Evolutionary conservation across 2,329 filamentous ascomycete species (phyloP).

Genomic region (Pleoardoris graminearum): DNA sequence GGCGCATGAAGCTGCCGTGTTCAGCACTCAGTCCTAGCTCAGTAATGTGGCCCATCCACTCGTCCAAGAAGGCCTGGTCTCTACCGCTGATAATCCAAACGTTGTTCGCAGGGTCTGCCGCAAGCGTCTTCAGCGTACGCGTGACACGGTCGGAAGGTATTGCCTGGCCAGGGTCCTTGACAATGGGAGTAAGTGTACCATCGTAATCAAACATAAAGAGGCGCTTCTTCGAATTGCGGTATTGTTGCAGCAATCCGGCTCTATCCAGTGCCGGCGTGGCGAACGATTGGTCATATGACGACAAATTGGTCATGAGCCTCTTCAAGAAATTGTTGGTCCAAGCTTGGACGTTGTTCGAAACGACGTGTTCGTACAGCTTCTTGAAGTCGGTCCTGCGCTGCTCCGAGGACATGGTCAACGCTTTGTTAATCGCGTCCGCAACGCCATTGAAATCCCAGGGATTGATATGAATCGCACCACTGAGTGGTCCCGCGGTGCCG

Average conservation of each 20-base stretch:
- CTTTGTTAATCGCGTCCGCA: slow-evolving; percentile 78
- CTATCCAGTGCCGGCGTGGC: slow-evolving; percentile 83
- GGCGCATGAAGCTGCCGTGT: slow-evolving; percentile 91
- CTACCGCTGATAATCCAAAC: slow-evolving; percentile 99
- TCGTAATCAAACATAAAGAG: slow-evolving; percentile 99
- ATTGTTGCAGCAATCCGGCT: slow-evolving; percentile 70
- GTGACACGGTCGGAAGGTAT: slow-evolving; percentile 85
- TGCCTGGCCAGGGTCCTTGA: slow-evolving; percentile 85
- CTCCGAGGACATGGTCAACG: slow-evolving; percentile 72
- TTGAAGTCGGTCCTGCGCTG: slow-evolving; percentile 70
- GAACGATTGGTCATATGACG: slow-evolving; percentile 72
- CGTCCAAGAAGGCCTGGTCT: slow-evolving; percentile 86
- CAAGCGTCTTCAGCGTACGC: slow-evolving; percentile 75
- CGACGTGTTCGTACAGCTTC: slow-evolving; percentile 80
- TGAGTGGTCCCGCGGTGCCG: slow-evolving; percentile 83
- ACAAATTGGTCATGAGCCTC: slow-evolving; percentile 77
- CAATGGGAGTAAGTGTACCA: slow-evolving; percentile 91
- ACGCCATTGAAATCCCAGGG: slow-evolving; percentile 90
- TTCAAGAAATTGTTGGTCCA: slow-evolving; percentile 84
- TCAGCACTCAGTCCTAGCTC: slow-evolving; percentile 94
- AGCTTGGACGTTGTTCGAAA: slow-evolving; percentile 79
- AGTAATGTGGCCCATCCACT: slow-evolving; percentile 89
- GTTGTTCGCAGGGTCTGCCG: slow-evolving; percentile 76
- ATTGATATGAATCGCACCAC: slow-evolving; percentile 91
- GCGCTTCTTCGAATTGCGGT: slow-evolving; percentile 73